These are phyloP conservation scores for Scutellaria barbata DNA, from an alignment of 257 asterid genomes.

Conservation along the genomic window DNA sequence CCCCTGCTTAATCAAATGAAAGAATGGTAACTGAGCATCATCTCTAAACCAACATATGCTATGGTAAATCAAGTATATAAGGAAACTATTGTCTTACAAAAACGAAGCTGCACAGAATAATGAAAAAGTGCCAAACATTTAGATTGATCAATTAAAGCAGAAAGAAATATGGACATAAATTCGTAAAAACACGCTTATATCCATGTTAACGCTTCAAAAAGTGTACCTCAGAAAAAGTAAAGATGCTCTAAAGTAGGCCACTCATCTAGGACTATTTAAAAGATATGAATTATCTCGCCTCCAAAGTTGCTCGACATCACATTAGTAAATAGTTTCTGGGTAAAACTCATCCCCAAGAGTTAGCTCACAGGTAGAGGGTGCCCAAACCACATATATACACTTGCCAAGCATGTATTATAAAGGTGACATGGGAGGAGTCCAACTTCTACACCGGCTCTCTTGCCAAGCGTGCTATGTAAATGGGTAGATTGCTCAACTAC, in stretches of 20 bases:
- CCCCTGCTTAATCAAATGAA: slow-evolving; percentile 53
- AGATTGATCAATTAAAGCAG: slow-evolving; percentile 12
- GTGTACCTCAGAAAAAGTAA: neutral
- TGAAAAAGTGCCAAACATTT: slow-evolving; percentile 7
- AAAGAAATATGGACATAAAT: slow-evolving; percentile 4
- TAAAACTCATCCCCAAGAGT: neutral
- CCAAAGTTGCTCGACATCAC: neutral
- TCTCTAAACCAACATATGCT: slow-evolving; percentile 17
- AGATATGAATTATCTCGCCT: neutral
- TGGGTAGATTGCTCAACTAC: too few species aligned
- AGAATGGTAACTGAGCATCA: slow-evolving; percentile 26
- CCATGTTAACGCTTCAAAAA: neutral
- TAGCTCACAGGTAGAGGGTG: neutral
- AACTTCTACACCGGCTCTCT: neutral
- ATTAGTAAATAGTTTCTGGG: neutral
- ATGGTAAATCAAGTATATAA: slow-evolving; percentile 1
- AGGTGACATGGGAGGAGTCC: neutral
- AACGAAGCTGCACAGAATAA: slow-evolving; percentile 17
- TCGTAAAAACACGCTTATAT: neutral
- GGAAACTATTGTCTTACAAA: neutral
- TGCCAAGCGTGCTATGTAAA: too few species aligned
- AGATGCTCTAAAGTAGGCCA: neutral
- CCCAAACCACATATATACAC: neutral
- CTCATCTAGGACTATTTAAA: neutral
- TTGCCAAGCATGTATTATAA: too few species aligned